Evolutionary conservation across 768 basidiomycete genomes (phyloP).

Genomic region (button mushroom (Agaricus bisporus)): DNA sequence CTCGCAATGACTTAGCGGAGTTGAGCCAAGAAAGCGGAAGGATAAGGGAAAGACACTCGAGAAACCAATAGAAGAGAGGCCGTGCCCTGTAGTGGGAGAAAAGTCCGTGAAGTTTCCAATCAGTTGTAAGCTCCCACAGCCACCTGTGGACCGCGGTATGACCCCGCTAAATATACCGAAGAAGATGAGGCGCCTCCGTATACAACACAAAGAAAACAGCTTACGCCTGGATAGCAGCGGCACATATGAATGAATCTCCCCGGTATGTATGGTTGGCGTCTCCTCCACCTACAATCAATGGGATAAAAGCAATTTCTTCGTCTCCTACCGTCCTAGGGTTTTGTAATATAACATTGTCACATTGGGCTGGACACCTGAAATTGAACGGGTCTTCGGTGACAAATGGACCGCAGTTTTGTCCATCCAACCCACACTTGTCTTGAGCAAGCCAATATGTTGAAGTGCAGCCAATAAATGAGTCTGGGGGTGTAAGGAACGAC

Average conservation of each 20-base stretch:
- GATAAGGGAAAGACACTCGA: conserved; percentile 70
- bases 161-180: conserved; percentile 43
- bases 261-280: conserved; percentile 68
- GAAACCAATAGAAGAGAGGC: conserved; percentile 68
- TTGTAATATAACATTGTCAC: conserved; percentile 54
- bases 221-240: conserved; percentile 77
- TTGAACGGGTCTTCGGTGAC: conserved; percentile 47
- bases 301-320: conserved; percentile 56
- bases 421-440: conserved; percentile 71
- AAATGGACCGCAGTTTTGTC: conserved; percentile 59
- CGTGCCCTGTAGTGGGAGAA: conserved; percentile 49
- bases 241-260: conserved; percentile 81
- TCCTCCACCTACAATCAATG: conserved; percentile 83
- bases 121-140: conserved; percentile 68
- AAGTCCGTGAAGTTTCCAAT: conserved; percentile 72
- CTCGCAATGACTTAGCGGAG: conserved; percentile 52
- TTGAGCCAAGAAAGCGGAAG: conserved; percentile 46
- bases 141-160: conserved; percentile 57
- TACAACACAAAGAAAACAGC: conserved; percentile 20
- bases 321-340: conserved; percentile 73
- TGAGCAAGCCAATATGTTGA: conserved; percentile 65
- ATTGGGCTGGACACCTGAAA: conserved; percentile 79
- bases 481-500: conserved; percentile 62
- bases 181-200: conserved; percentile 3
- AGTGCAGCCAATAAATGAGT: conserved; percentile 62